Base-by-base conservation (phyloP, 129 eudicot genomes). In the Helianthus annuus region DNA sequence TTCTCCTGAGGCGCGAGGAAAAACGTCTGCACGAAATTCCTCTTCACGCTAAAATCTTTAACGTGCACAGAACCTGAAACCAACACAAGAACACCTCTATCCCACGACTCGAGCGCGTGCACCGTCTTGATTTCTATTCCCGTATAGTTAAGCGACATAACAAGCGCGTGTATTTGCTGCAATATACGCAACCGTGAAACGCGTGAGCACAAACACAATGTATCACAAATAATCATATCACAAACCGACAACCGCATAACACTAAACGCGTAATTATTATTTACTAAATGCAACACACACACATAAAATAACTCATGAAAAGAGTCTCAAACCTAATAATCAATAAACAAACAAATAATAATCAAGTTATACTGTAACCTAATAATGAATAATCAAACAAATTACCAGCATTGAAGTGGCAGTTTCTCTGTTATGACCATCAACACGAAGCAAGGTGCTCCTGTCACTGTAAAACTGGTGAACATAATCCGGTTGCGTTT, bases 1-100 rank as follows among this genome's bases (percentile, higher is more conserved):
- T 80, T 84, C 69, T 90, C 99, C 69, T 89, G 97, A 40, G 91
- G 99, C 66, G 96, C 97, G 72, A 86, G 95, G 72, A 88, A 95
- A 66, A 88, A 95, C 6, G 94, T 89, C 70, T 95, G 91, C 73
- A 80, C 90, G 68, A 95, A 90, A 48, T 71, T 88, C 81, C 95
- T 88, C 70, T 87, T 83, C 56, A 81, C 71, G 69, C 24, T 84
- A 77, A 78, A 87, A 69, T 82, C 85, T 79, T 83, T 85, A 22
- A 68, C 16, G 63, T 77, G 84, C 71, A 86, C 87, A 11, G 90
- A 81, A 67, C 98, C 98, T 3, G 91, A 79, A 74, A 87, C 98
- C 81, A 90, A 63, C 62, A 90, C 88, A 14, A 94, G 83, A 60
- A 94, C 90, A 70, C 98, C 97, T 39, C 89, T 83, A 82, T 75